Percentiles rank a stretch among this genome's conserved stretches.
phyloP scores from a whole-genome alignment of 140 eudicot species.

The Senecio squalidus region DNA sequence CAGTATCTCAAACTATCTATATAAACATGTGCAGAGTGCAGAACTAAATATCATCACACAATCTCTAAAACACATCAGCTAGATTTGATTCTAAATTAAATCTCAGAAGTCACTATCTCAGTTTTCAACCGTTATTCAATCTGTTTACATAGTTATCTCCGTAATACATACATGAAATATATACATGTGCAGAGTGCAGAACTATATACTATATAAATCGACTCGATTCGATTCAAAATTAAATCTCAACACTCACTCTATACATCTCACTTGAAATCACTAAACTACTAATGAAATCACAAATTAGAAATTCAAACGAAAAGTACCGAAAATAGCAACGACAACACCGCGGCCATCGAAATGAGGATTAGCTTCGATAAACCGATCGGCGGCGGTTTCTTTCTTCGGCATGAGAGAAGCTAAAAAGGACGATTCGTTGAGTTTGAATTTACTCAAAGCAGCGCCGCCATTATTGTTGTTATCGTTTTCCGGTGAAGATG shows the following conservation, averaged over 20 bases:
- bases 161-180: no score
- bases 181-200: no score
- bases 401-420: slow-evolving; percentile 98
- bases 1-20: slow-evolving; percentile 5
- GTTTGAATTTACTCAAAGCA: slow-evolving; percentile 54
- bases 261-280: no score
- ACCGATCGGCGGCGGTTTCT: slow-evolving; percentile 90
- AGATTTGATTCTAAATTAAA: no score
- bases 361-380: slow-evolving; percentile 69
- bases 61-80: neutral
- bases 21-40: no score
- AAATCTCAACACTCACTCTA: slow-evolving; percentile 6
- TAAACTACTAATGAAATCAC: slow-evolving; percentile 13
- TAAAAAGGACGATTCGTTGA: slow-evolving; percentile 65
- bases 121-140: no score
- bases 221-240: no score
- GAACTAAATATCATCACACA: neutral
- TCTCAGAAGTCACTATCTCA: neutral
- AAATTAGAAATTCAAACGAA: slow-evolving; percentile 1
- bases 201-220: neutral
- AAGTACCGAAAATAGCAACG: slow-evolving; percentile 64
- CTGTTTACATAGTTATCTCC: no score
- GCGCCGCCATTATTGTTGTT: slow-evolving; percentile 5
- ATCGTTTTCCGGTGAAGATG: slow-evolving; percentile 35
- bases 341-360: slow-evolving; percentile 95